These are phyloP conservation scores for Nicotiana sylvestris DNA, from an alignment of 257 asterid species.

Conservation along the genomic window DNA sequence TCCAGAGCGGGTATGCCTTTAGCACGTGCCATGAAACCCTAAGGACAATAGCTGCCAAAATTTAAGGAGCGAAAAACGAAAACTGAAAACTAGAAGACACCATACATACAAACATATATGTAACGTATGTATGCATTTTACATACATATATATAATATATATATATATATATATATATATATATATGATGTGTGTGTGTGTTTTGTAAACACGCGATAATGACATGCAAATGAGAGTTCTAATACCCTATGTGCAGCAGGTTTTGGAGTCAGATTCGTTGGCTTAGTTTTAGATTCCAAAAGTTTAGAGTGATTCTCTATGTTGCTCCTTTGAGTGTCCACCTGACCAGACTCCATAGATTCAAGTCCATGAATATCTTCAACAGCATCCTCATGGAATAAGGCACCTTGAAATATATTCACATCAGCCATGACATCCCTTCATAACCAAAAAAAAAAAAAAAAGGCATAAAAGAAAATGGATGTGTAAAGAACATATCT, in stretches of 20 bases:
- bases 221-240: slow-evolving; percentile 17
- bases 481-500: slow-evolving; percentile 36
- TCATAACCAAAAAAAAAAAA: slow-evolving; percentile 43
- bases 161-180: too few species aligned
- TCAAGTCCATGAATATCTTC: slow-evolving; percentile 42
- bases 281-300: slow-evolving; percentile 45
- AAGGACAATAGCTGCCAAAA: slow-evolving; percentile 15
- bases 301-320: slow-evolving; percentile 39
- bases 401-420: slow-evolving; percentile 99
- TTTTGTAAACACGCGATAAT: neutral
- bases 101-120: neutral
- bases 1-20: slow-evolving; percentile 98
- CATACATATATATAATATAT: too few species aligned
- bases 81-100: neutral
- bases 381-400: slow-evolving; percentile 73
- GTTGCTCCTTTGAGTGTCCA: slow-evolving; percentile 35
- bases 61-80: neutral
- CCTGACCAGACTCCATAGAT: slow-evolving; percentile 28
- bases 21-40: slow-evolving; percentile 99
- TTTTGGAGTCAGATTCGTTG: slow-evolving; percentile 47
- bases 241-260: slow-evolving; percentile 97
- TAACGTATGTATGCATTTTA: neutral
- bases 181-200: neutral
- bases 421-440: slow-evolving; percentile 99
- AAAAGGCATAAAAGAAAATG: slow-evolving; percentile 48